Conservation (phyloP, 352 stramenopile species). For the Aphanomyces euteiches region DNA sequence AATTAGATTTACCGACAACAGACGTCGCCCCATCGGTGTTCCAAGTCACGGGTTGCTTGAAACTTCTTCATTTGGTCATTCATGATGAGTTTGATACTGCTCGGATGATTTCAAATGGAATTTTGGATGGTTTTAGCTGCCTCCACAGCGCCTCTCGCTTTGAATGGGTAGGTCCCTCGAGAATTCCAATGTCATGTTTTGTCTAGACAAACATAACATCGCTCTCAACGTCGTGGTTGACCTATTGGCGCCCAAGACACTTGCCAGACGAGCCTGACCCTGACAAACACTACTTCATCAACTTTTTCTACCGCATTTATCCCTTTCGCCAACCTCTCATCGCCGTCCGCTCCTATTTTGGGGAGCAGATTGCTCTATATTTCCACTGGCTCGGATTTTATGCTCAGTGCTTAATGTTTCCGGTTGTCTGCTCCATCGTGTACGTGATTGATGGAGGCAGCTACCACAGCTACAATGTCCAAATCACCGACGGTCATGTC, state of each 20-base stretch:
- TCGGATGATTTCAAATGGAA: constrained; percentile 33
- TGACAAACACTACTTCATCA: constrained; percentile 42
- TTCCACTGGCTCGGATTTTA: constrained; percentile 91
- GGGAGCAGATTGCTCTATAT: constrained; percentile 87
- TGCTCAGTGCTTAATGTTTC: constrained; percentile 87
- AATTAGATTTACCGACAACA: constrained; percentile 43
- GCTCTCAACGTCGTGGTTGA: constrained; percentile 48
- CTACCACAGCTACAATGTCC: constrained; percentile 10
- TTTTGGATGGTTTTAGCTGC: constrained; percentile 40
- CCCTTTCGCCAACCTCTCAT: constrained; percentile 74
- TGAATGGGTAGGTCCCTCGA: constrained; percentile 38
- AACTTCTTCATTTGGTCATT: constrained; percentile 45
- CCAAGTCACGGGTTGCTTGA: constrained; percentile 57
- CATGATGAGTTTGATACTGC: constrained; percentile 49
- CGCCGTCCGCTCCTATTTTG: constrained; percentile 88
- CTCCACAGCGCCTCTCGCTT: constrained; percentile 61
- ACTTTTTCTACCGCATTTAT: constrained; percentile 29
- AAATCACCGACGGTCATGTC: neutral
- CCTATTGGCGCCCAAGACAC: constrained; percentile 49
- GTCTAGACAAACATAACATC: constrained; percentile 21
- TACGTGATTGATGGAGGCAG: constrained; percentile 11
- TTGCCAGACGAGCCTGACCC: constrained; percentile 44
- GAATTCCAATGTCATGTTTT: neutral
- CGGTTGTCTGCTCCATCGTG: constrained; percentile 23
- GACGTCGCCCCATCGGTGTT: constrained; percentile 46